Conservation (phyloP, 2,329 filamentous ascomycete genomes). For the Trichoderma cornu-damae region DNA sequence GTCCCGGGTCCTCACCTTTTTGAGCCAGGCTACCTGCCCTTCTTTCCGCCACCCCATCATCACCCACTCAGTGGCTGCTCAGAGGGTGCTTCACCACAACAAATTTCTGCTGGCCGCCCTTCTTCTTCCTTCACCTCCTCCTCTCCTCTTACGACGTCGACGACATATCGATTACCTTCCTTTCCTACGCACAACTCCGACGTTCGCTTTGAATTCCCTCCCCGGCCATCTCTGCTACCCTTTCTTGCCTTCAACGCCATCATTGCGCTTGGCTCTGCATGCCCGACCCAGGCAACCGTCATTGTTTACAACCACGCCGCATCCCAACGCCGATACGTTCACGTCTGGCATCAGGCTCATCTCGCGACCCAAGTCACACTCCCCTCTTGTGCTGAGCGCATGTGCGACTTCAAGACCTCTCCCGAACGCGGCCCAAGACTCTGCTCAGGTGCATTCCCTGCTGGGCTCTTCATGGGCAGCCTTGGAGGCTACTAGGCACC, state of each 20-base stretch:
- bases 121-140: background rate
- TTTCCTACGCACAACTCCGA: conserved; percentile 10
- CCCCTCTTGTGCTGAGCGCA: background rate
- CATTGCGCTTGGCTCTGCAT: background rate
- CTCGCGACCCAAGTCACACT: background rate
- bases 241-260: background rate
- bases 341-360: background rate
- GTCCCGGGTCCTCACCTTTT: background rate
- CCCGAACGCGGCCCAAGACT: background rate
- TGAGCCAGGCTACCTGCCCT: conserved; percentile 5
- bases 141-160: conserved; percentile 4
- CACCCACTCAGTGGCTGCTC: conserved; percentile 12
- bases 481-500: conserved; percentile 31
- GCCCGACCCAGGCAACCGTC: background rate
- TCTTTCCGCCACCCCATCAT: conserved; percentile 12
- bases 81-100: background rate
- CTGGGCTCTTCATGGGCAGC: conserved; percentile 30
- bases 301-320: conserved; percentile 7
- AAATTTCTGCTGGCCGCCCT: conserved; percentile 12
- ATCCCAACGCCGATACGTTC: background rate
- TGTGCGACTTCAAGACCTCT: conserved; percentile 1
- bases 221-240: conserved; percentile 12
- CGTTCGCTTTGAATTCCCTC: conserved; percentile 10
- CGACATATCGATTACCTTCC: conserved; percentile 4
- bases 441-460: conserved; percentile 1